A percentile compares a stretch with the other conserved stretches of the same genome.
Evolutionary conservation across 140 eudicot genomes (phyloP).

Genomic region (Stevia rebaudiana): DNA sequence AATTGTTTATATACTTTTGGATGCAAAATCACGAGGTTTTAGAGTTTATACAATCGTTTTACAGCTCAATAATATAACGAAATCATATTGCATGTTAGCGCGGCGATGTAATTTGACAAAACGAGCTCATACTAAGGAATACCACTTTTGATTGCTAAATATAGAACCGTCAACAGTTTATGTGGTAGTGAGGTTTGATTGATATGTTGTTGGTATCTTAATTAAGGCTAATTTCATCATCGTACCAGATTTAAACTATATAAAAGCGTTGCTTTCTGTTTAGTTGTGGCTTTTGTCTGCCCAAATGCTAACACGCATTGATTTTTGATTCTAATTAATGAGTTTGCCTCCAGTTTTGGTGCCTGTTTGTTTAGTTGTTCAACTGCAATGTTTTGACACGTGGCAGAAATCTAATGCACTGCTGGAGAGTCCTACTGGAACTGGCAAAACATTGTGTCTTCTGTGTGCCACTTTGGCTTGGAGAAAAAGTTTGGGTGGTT

Average conservation of each 20-base stretch:
- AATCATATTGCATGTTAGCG: not conserved
- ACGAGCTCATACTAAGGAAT: not conserved
- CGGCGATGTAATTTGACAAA: not conserved
- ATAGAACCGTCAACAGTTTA: not conserved
- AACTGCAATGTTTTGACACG: slow-evolving; percentile 1
- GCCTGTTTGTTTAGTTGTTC: not conserved
- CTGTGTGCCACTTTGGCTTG: slow-evolving; percentile 94
- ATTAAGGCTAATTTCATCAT: not conserved
- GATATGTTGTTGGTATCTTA: not conserved
- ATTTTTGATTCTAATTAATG: not conserved
- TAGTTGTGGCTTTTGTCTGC: not conserved
- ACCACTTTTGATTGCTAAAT: not conserved
- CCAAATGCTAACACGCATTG: not conserved
- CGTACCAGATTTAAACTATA: not conserved
- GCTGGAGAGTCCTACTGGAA: slow-evolving; percentile 95
- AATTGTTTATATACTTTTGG: not conserved
- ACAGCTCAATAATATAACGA: not conserved
- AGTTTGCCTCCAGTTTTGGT: slow-evolving; percentile 7
- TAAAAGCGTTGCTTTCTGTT: not conserved
- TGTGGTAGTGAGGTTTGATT: not conserved
- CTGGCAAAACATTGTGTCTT: slow-evolving; percentile 98
- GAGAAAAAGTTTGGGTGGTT: slow-evolving; percentile 86
- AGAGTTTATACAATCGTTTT: not conserved
- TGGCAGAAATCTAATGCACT: slow-evolving; percentile 72
- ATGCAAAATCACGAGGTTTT: not conserved